A percentile compares a stretch with the other conserved stretches of the same genome.
Conservation (phyloP, 2,329 filamentous ascomycete species). For the Annulohypoxylon truncatum region DNA sequence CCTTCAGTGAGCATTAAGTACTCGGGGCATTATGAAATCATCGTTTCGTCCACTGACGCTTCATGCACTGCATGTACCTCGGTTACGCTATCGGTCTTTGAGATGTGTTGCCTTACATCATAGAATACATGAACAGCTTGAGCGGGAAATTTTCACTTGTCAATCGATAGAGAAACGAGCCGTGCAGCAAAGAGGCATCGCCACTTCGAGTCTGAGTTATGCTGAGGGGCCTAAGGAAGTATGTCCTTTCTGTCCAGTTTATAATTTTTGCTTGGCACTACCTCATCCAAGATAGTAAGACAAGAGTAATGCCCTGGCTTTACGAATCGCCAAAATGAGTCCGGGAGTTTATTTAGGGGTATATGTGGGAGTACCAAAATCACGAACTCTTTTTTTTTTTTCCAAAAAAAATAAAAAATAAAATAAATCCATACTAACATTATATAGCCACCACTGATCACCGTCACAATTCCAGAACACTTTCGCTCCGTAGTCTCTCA, state of each 20-base stretch:
- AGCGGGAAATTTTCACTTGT: background rate
- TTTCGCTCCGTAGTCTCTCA: slow-evolving; percentile 73
- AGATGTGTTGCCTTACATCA: background rate
- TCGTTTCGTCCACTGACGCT: background rate
- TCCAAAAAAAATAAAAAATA: background rate
- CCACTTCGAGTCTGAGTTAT: slow-evolving; percentile 48
- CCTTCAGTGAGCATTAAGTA: background rate
- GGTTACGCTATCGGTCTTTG: background rate
- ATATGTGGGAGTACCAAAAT: background rate
- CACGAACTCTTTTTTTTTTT: background rate
- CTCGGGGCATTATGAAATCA: slow-evolving; percentile 10
- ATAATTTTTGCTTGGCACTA: background rate
- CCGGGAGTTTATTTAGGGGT: background rate
- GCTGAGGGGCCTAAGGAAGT: slow-evolving; percentile 50
- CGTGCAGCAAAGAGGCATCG: slow-evolving; percentile 36
- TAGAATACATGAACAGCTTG: background rate
- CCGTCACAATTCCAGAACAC: slow-evolving; percentile 77
- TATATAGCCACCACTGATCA: slow-evolving; percentile 71
- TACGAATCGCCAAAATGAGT: background rate
- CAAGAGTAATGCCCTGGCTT: background rate
- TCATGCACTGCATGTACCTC: background rate
- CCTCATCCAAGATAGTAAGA: background rate
- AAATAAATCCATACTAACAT: slow-evolving; percentile 16
- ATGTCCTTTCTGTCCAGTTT: slow-evolving; percentile 16
- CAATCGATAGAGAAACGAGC: background rate